Conservation (phyloP, 345 rosid species). For the Eucalyptus microcorys region DNA sequence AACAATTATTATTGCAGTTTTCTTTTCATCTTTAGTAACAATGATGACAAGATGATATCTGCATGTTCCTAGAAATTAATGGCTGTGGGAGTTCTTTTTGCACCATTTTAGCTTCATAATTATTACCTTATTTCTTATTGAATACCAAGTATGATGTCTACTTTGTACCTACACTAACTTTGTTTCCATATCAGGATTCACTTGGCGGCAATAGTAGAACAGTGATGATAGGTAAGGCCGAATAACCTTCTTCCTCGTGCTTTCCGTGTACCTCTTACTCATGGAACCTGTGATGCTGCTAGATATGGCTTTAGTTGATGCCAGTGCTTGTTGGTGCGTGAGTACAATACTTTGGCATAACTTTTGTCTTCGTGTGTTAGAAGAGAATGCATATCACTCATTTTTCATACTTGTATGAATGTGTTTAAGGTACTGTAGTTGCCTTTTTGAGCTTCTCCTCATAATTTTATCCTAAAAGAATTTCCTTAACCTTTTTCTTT, state of each 20-base stretch:
- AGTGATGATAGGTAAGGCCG: constrained; percentile 79
- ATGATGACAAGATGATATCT: background rate
- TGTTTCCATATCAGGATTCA: constrained; percentile 60
- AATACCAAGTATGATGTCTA: background rate
- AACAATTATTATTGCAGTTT: background rate
- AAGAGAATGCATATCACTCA: background rate
- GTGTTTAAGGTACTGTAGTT: background rate
- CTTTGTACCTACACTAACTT: background rate
- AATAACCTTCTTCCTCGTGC: background rate
- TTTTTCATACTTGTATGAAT: background rate
- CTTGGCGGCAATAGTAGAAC: constrained; percentile 99
- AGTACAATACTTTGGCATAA: background rate
- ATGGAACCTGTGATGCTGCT: background rate
- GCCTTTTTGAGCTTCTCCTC: background rate
- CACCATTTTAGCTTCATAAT: background rate
- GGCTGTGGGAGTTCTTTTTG: background rate
- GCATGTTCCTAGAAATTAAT: background rate
- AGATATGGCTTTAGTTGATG: background rate
- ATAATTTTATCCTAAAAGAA: background rate
- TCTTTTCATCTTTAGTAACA: background rate
- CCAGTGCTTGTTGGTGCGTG: background rate
- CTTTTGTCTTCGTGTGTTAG: background rate
- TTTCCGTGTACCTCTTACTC: background rate
- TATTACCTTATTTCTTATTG: background rate
- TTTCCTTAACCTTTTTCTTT: background rate